Percentiles rank a stretch among this genome's conserved stretches.
These are phyloP conservation scores for Boletus vermiculosoides DNA, from an alignment of 768 basidiomycete species.

Conservation along the genomic window DNA sequence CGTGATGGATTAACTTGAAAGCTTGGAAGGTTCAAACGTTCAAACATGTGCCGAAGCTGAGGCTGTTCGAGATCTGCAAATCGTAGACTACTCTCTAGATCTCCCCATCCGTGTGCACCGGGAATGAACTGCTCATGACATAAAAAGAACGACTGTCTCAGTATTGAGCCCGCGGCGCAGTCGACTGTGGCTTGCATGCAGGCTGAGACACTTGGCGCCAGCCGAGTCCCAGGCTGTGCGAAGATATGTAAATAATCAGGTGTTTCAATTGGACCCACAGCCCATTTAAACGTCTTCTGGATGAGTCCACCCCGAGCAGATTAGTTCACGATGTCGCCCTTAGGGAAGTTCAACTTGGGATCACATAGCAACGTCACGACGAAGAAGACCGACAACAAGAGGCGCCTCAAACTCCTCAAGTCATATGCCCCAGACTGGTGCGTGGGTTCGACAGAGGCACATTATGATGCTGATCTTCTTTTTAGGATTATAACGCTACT, in stretches of 20 bases:
- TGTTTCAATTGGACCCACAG: not conserved
- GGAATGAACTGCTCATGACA: not conserved
- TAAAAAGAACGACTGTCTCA: not conserved
- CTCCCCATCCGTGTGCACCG: not conserved
- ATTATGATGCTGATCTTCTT: not conserved
- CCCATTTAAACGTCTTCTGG: not conserved
- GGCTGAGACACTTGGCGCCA: no score
- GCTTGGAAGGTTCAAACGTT: not conserved
- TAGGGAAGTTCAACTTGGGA: conserved; percentile 5
- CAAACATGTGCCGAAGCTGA: no score
- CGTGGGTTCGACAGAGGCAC: conserved; percentile 18
- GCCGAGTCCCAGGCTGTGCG: not conserved
- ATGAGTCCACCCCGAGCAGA: not conserved
- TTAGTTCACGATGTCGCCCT: conserved; percentile 14
- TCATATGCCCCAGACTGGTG: conserved; percentile 82
- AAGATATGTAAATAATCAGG: not conserved
- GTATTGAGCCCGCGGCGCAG: not conserved
- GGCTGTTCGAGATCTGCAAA: not conserved
- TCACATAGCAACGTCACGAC: conserved; percentile 6
- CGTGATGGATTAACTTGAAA: not conserved
- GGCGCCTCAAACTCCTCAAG: conserved; percentile 43
- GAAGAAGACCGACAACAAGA: conserved; percentile 25
- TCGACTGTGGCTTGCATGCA: not conserved
- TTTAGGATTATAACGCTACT: conserved; percentile 65
- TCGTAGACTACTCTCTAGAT: not conserved